Conservation (phyloP, 192 early-diverging fungal species). For the Obelidium mucronatum region DNA sequence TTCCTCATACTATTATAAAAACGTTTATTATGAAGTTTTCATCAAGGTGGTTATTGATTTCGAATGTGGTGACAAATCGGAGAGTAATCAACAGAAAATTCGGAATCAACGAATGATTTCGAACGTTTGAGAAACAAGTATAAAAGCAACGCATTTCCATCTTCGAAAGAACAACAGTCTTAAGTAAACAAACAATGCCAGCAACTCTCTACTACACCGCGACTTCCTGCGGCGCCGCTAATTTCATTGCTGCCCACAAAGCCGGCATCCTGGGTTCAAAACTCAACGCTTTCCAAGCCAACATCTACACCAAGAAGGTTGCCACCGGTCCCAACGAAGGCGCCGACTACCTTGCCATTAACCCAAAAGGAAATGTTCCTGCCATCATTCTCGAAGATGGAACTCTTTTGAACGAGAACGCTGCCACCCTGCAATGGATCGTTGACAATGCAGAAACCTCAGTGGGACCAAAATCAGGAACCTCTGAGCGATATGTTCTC, state of each 20-base stretch:
- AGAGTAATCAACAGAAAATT: too few species aligned
- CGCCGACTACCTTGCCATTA: constrained; percentile 33
- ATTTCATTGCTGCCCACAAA: constrained; percentile 38
- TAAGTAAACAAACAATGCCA: too few species aligned
- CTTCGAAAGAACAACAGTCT: too few species aligned
- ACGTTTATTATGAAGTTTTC: too few species aligned
- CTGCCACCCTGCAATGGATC: constrained; percentile 39
- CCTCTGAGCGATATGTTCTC: constrained; percentile 29
- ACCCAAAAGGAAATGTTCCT: too few species aligned
- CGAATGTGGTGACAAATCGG: too few species aligned
- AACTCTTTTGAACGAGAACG: constrained; percentile 43
- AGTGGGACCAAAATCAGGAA: neutral
- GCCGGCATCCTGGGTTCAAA: constrained; percentile 39
- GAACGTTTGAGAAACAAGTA: too few species aligned
- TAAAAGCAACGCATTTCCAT: too few species aligned
- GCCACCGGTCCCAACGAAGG: constrained; percentile 33
- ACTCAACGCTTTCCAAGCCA: constrained; percentile 26
- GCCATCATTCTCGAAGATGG: constrained; percentile 41
- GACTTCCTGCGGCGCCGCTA: too few species aligned
- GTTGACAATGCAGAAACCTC: neutral
- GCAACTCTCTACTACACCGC: constrained; percentile 37
- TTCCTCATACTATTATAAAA: too few species aligned
- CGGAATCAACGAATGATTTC: too few species aligned
- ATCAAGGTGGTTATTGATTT: too few species aligned
- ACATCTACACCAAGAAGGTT: constrained; percentile 33